Base-by-base conservation (phyloP, 1,284 basidiomycete species). In the Apiotrichum mycotoxinovorans region DNA sequence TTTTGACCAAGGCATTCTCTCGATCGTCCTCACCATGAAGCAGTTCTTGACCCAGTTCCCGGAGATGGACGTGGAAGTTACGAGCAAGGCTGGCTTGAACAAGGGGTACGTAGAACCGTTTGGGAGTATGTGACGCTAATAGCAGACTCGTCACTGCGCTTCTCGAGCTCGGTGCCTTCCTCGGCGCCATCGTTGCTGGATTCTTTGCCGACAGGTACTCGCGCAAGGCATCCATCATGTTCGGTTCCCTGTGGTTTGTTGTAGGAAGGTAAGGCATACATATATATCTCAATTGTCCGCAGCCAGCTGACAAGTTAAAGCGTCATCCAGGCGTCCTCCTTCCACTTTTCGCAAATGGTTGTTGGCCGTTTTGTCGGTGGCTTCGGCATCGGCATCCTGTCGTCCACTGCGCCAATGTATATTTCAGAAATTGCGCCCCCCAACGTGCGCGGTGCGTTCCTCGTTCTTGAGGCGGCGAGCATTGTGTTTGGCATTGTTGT, bases 361-460 rank as follows among this genome's bases (percentile, higher is more conserved):
- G 38, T 35, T 27, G 35, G 37, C 10, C 50, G 50, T 11, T 51
- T 51, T 27, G 33, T 51, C 22, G 38, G 22, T 10, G 44, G 38
- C 8, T 23, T 48, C 38, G 45, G 47, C 3, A 66, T 75, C 55
- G 75, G 75, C 60, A 63, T 68, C 38, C 62, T 72, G 40, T 72
- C 72, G 11, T 66, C 67, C 30, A 44, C 65, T 23, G 66, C 72
- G 7, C 76, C 76, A 44, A 57, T 72, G 22, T 72, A 70, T 59
- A 67, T 72, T 37, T 60, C 73, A 18, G 70, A 71, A 30, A 46
- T 44, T 33, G 34, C 54, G 4, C 54, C 54, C 17, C 26, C 54
- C 11, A 51, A 44, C 20, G 84, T 89, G 12, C 83, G 87, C 56
- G 87, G 87, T 11, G 84, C 84, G 69, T 78, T 89, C 48, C 86